phyloP scores from a whole-genome alignment of 768 basidiomycete genomes.

The Lyophyllum atratum region DNA sequence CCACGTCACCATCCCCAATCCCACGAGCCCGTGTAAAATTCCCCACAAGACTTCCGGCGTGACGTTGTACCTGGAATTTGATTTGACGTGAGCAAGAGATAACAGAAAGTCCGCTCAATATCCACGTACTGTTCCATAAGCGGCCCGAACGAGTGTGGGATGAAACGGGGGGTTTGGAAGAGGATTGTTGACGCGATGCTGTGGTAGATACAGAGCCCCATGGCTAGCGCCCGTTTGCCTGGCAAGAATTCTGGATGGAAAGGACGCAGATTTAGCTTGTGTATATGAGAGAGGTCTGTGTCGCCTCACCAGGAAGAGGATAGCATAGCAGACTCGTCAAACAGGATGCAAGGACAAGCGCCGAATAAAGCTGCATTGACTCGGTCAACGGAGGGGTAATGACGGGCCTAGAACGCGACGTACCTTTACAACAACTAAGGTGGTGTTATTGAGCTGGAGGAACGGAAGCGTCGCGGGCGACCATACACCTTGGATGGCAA shows the following conservation, averaged over 20 bases:
- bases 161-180: slow-evolving; percentile 76
- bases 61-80: slow-evolving; percentile 47
- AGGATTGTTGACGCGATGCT: slow-evolving; percentile 71
- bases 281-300: background rate
- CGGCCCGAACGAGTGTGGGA: slow-evolving; percentile 70
- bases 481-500: slow-evolving; percentile 77
- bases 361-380: slow-evolving; percentile 61
- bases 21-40: slow-evolving; percentile 67
- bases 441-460: slow-evolving; percentile 81
- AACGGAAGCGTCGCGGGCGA: slow-evolving; percentile 68
- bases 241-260: slow-evolving; percentile 68
- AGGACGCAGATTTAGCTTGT: background rate
- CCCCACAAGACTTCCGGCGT: slow-evolving; percentile 81
- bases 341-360: slow-evolving; percentile 63
- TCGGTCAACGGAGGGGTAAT: background rate
- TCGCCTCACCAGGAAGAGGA: slow-evolving; percentile 66
- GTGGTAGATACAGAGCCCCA: slow-evolving; percentile 78
- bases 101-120: background rate
- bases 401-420: slow-evolving; percentile 4
- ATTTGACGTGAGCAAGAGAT: background rate
- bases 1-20: slow-evolving; percentile 75
- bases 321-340: slow-evolving; percentile 64
- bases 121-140: slow-evolving; percentile 58
- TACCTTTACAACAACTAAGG: slow-evolving; percentile 75
- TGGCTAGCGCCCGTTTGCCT: slow-evolving; percentile 81